Conservation (phyloP, 805 yeast species). For the Pichia thaimueangensis region DNA sequence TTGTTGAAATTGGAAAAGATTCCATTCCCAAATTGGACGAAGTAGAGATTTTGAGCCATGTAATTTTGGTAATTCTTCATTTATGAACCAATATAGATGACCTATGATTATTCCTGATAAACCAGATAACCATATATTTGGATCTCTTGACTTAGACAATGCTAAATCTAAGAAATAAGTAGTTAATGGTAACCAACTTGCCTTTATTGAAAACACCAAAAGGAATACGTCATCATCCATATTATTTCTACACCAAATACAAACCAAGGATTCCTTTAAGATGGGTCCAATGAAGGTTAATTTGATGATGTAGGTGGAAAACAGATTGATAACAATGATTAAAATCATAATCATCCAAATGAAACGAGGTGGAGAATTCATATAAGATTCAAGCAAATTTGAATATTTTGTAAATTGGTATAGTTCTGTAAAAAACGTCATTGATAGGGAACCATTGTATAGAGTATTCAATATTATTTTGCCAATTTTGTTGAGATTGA, state of each 20-base stretch:
- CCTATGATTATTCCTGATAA: conserved; percentile 37
- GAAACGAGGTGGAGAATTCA: conserved; percentile 30
- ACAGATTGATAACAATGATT: conserved; percentile 26
- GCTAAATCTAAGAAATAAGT: conserved; percentile 20
- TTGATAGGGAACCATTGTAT: conserved; percentile 35
- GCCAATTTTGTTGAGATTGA: conserved; percentile 24
- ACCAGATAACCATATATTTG: conserved; percentile 16
- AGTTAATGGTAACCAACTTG: conserved; percentile 40
- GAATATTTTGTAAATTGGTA: conserved; percentile 34
- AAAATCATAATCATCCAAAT: conserved; percentile 33
- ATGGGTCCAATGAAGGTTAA: conserved; percentile 33
- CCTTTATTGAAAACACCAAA: conserved; percentile 36
- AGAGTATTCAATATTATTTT: conserved; percentile 34
- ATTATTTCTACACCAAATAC: conserved; percentile 42
- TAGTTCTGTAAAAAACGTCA: conserved; percentile 30
- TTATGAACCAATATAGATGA: conserved; percentile 34
- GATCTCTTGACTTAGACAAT: conserved; percentile 4
- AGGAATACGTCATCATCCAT: conserved; percentile 36
- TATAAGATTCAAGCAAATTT: conserved; percentile 33
- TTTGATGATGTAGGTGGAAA: conserved; percentile 24
- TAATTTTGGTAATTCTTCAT: conserved; percentile 37
- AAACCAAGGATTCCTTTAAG: conserved; percentile 34
- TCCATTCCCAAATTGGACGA: conserved; percentile 39
- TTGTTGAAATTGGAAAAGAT: too few relatives aligned
- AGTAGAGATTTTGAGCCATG: conserved; percentile 29